Percentiles rank a stretch among this genome's conserved stretches.
These are phyloP conservation scores for Carex sylvatica DNA, from an alignment of 202 grass and related monocot genomes.

Conservation along the genomic window DNA sequence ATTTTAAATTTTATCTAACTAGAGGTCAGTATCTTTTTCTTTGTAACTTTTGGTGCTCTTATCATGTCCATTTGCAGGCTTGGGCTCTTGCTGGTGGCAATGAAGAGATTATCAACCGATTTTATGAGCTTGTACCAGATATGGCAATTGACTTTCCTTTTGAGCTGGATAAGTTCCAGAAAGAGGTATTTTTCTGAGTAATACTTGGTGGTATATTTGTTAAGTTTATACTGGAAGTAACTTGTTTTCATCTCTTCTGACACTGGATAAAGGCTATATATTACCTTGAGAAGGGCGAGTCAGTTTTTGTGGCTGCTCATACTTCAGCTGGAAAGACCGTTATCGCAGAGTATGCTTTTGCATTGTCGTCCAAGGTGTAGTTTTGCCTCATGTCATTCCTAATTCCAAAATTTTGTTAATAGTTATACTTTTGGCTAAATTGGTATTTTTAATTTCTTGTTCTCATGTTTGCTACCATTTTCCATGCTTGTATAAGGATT, in stretches of 20 bases:
- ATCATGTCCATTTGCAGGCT: slow-evolving; percentile 35
- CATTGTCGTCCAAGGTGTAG: slow-evolving; percentile 90
- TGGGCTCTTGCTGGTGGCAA: slow-evolving; percentile 73
- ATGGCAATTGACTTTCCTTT: slow-evolving; percentile 95
- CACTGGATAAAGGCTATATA: slow-evolving; percentile 69
- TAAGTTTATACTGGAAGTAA: slow-evolving; percentile 25
- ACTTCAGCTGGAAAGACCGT: slow-evolving; percentile 97
- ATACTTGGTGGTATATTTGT: not conserved
- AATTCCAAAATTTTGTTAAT: not conserved
- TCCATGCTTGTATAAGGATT: not conserved
- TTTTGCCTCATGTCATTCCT: slow-evolving; percentile 1
- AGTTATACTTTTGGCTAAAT: not conserved
- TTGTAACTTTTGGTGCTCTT: not conserved
- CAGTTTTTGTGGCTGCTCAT: slow-evolving; percentile 95
- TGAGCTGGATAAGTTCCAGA: slow-evolving; percentile 93
- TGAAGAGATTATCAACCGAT: slow-evolving; percentile 52
- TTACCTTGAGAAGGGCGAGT: slow-evolving; percentile 91
- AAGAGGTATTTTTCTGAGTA: slow-evolving; percentile 54
- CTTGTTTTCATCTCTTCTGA: slow-evolving; percentile 25
- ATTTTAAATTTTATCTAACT: slow-evolving; percentile 15
- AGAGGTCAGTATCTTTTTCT: not conserved
- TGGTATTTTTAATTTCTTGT: slow-evolving; percentile 3
- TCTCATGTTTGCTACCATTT: not conserved
- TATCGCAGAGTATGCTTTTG: slow-evolving; percentile 96
- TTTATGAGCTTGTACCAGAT: slow-evolving; percentile 81